These are phyloP conservation scores for Asterochloris sp. DNA, from an alignment of 139 green algal species.

Conservation along the genomic window DNA sequence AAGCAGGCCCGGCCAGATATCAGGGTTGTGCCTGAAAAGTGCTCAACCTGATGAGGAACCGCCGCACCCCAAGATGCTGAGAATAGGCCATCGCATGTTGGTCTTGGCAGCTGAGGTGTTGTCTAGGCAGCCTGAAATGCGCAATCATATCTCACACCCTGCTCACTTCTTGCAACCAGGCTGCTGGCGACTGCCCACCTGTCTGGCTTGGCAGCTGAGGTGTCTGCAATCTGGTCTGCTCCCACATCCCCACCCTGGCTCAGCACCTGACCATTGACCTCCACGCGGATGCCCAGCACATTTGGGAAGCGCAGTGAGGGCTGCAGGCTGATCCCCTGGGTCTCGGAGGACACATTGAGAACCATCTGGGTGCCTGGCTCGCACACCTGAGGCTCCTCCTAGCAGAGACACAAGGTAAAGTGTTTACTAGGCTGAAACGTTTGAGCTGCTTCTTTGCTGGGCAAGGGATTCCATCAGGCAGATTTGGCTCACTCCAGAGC, in stretches of 20 bases:
- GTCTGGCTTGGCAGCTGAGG: conserved; percentile 1
- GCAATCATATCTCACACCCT: no score
- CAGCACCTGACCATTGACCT: conserved; percentile 47
- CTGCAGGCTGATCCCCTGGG: conserved; percentile 7
- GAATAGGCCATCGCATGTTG: no score
- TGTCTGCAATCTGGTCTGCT: conserved; percentile 39
- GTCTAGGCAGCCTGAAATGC: no score
- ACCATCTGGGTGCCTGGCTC: background rate
- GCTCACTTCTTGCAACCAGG: no score
- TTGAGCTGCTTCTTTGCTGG: background rate
- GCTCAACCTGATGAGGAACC: no score
- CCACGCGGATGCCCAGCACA: conserved; percentile 38
- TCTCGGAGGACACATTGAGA: conserved; percentile 12
- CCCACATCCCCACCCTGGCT: conserved; percentile 38
- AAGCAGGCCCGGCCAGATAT: no score
- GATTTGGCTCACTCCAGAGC: background rate
- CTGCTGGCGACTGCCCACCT: no score
- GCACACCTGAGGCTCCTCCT: background rate
- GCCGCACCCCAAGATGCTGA: no score
- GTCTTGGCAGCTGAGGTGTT: no score
- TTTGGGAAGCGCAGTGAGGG: background rate
- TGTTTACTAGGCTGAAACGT: background rate
- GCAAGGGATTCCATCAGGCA: background rate
- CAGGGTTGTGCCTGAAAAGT: no score
- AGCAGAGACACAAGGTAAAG: no score